These are phyloP conservation scores for Coffea humblotiana DNA, from an alignment of 305 asterid species.

Conservation along the genomic window DNA sequence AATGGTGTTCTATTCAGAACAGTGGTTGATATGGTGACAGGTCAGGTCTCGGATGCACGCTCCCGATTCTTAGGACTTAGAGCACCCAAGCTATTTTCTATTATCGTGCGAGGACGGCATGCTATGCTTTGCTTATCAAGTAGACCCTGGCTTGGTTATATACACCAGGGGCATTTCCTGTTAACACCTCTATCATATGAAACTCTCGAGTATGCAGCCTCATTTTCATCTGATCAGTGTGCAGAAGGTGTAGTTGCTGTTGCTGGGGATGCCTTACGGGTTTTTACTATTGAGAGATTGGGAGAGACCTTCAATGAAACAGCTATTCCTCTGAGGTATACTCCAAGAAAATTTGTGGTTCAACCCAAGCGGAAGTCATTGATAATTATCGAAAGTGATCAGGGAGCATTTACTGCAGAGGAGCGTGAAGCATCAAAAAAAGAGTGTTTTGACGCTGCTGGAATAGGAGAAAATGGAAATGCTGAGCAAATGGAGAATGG, in stretches of 20 bases:
- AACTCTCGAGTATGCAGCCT: conserved; percentile 95
- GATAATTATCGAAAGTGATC: conserved; percentile 93
- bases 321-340: conserved; percentile 83
- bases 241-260: conserved; percentile 99
- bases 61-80: conserved; percentile 95
- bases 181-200: conserved; percentile 95
- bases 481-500: conserved; percentile 82
- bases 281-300: conserved; percentile 93
- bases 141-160: conserved; percentile 99
- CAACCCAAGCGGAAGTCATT: conserved; percentile 84
- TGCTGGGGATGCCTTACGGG: conserved; percentile 96
- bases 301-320: conserved; percentile 97
- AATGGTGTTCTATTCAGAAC: conserved; percentile 96
- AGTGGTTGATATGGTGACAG: conserved; percentile 97
- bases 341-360: conserved; percentile 90
- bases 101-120: conserved; percentile 78
- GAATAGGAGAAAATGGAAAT: conserved; percentile 74
- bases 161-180: conserved; percentile 98
- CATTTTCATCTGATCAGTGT: conserved; percentile 98
- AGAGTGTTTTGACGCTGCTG: conserved; percentile 83
- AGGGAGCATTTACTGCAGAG: conserved; percentile 93
- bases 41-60: conserved; percentile 98
- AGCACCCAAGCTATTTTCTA: conserved; percentile 90
- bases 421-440: conserved; percentile 91
- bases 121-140: conserved; percentile 99